Evolutionary conservation across 2,329 filamentous ascomycete species (phyloP).

Genomic region (Tolypocladium nubicola): DNA sequence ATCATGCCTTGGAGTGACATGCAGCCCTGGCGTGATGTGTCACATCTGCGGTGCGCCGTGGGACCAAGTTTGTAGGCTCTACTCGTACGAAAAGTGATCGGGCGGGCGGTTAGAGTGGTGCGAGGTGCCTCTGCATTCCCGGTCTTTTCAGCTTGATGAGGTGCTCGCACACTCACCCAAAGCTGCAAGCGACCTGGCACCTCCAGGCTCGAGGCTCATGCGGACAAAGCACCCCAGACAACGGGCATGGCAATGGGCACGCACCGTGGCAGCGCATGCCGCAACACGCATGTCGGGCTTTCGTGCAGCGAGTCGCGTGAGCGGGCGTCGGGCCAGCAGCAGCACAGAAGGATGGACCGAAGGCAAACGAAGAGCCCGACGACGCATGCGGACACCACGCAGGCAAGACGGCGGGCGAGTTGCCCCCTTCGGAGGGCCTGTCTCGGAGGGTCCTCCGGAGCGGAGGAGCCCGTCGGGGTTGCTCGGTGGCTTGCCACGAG

Average conservation of each 20-base stretch:
- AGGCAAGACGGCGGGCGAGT: neutral
- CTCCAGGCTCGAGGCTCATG: neutral
- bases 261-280: neutral
- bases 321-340: neutral
- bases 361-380: neutral
- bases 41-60: slow-evolving; percentile 6
- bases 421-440: neutral
- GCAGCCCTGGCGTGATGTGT: slow-evolving; percentile 6
- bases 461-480: neutral
- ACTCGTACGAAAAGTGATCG: neutral
- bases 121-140: neutral
- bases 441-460: neutral
- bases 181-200: neutral
- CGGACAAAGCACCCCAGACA: neutral
- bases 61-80: neutral
- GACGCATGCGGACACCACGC: neutral
- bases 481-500: neutral
- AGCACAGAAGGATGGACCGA: neutral
- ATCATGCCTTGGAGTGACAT: neutral
- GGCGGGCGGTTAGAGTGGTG: neutral
- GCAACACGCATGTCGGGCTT: neutral
- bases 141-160: neutral
- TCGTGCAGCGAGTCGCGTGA: neutral
- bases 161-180: too few species aligned
- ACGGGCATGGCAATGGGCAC: neutral